phyloP scores from a whole-genome alignment of 805 yeast species.

The Ogataea paradorogensis region DNA sequence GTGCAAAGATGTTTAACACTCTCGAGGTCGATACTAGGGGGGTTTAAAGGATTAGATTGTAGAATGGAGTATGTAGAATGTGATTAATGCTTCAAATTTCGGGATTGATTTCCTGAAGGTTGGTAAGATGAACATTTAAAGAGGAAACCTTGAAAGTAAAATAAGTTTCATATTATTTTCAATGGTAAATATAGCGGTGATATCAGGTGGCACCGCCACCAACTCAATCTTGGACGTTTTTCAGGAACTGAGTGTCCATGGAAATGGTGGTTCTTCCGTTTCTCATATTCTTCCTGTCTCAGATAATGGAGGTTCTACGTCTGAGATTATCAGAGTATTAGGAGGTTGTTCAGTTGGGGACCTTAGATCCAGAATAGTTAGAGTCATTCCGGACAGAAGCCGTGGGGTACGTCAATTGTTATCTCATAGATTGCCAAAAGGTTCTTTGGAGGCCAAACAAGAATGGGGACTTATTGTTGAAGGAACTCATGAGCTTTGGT shows the following conservation, averaged over 20 bases:
- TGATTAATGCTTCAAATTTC: not conserved
- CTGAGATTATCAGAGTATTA: conserved; percentile 77
- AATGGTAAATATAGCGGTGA: conserved; percentile 34
- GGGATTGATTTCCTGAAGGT: too few relatives aligned
- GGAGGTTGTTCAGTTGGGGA: conserved; percentile 98
- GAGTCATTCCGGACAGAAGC: conserved; percentile 60
- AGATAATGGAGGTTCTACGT: conserved; percentile 94
- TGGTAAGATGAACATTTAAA: too few relatives aligned
- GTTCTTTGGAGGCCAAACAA: conserved; percentile 48
- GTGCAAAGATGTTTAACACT: conserved; percentile 1
- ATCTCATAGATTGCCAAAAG: conserved; percentile 50
- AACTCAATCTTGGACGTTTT: conserved; percentile 68
- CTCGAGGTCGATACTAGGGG: too few relatives aligned
- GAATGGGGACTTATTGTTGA: conserved; percentile 82
- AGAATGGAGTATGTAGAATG: not conserved
- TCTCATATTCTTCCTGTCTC: conserved; percentile 77
- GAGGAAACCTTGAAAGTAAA: too few relatives aligned
- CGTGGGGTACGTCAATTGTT: conserved; percentile 36
- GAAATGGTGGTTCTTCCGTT: conserved; percentile 25
- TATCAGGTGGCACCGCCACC: conserved; percentile 90
- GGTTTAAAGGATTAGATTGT: not conserved
- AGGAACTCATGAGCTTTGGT: conserved; percentile 74
- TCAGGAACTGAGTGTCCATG: conserved; percentile 35
- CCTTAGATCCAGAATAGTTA: conserved; percentile 73
- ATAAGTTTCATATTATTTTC: not conserved